Base-by-base conservation (phyloP, 192 early-diverging fungal species). In the Coemansia sp. region DNA sequence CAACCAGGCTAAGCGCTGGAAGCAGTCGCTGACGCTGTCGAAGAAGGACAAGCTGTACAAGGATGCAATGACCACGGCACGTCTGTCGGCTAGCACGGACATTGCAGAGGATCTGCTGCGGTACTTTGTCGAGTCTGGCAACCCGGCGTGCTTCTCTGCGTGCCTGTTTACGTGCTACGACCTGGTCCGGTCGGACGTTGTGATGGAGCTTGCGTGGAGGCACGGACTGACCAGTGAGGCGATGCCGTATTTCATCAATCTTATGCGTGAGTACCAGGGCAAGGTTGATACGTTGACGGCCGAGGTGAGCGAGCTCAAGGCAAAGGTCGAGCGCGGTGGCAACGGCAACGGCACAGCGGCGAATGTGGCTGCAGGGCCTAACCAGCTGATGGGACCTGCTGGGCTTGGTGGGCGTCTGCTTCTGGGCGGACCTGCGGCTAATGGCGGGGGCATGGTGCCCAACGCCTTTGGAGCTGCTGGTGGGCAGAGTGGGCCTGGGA, bases 51-150 rank as follows among this genome's bases (percentile, higher is more conserved):
- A 92, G 59, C 85, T 98, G 38, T 99, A 88, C 83, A 95, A 97
- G 83, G 97, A 99, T 64, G 95, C 95, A 1, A 99, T 99, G 92
- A 93, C 95, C 55, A 98, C 97, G 7, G 97, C 94, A 9, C 90
- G 91, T n/a, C 88, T 89, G 57, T 95, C 93, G 14, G 83, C 83
- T 38, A 91, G 86, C 61, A 81, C 86, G 14, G 91, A 95, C 49
- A 87, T 93, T 18, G 93, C 91, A 43, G 94, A 99, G 67, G 95
- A 99, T 63, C 77, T 99, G 54, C 75, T 99, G 54, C 88, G 89
- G 64, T 99, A 89, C 85, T 99, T 99, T 84, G 89, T 97, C 30
- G 92, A 93, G 64, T 84, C 85, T 18, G 89, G 89, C 47, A 87
- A 93, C 57, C 87, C 92, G 52, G 93, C 95, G 56, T 96, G 92